Conservation (phyloP, 441 rosid species). For the Macaranga tanarius region DNA sequence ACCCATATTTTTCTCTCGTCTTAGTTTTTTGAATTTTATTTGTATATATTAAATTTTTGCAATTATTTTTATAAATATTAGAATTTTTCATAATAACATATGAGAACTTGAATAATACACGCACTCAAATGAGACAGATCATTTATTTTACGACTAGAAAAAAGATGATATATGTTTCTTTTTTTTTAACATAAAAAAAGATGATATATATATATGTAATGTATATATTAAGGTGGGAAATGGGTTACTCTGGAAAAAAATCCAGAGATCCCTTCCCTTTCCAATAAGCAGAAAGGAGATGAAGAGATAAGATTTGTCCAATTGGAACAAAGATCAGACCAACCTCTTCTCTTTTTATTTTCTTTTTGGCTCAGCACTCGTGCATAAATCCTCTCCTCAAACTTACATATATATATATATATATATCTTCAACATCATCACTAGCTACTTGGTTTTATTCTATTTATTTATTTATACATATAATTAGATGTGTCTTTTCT, state of each 20-base stretch:
- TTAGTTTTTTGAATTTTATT: too few relatives aligned
- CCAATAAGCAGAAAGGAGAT: slow-evolving; percentile 30
- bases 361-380: slow-evolving; percentile 20
- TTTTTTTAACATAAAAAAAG: too few relatives aligned
- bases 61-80: too few relatives aligned
- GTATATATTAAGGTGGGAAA: slow-evolving; percentile 17
- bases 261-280: slow-evolving; percentile 37
- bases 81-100: too few relatives aligned
- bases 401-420: background rate
- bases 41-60: too few relatives aligned
- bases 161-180: too few relatives aligned
- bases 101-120: too few relatives aligned
- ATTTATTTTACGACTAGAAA: too few relatives aligned
- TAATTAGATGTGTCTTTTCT: slow-evolving; percentile 15
- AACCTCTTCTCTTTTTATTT: background rate
- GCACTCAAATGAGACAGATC: too few relatives aligned
- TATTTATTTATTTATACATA: background rate
- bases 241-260: background rate
- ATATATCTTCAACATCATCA: background rate
- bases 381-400: slow-evolving; percentile 51
- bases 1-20: too few relatives aligned
- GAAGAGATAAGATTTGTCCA: slow-evolving; percentile 45
- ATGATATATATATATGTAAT: too few relatives aligned
- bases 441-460: background rate
- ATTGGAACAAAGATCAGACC: slow-evolving; percentile 10